These are phyloP conservation scores for Talaromyces sp. DNA, from an alignment of 2,329 filamentous ascomycete genomes.

Conservation along the genomic window DNA sequence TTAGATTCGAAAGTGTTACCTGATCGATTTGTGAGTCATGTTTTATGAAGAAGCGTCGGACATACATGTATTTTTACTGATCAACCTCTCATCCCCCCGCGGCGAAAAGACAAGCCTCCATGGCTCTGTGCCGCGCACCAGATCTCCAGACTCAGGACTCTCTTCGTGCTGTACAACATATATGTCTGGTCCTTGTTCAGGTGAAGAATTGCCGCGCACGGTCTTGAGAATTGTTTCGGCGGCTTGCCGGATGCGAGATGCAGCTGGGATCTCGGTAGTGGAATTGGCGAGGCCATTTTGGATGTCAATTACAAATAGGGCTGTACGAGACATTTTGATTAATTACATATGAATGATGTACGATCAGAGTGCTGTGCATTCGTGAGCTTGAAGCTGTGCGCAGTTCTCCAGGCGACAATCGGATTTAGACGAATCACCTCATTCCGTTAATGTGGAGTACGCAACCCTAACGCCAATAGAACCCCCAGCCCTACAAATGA, in stretches of 20 bases:
- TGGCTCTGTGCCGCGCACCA: neutral
- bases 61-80: constrained; percentile 9
- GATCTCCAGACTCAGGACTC: neutral
- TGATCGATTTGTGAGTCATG: neutral
- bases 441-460: too few relatives aligned
- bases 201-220: neutral
- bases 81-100: neutral
- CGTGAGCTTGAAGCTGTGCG: neutral
- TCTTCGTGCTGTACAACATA: constrained; percentile 10
- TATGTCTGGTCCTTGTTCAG: neutral
- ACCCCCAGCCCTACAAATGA: neutral
- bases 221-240: neutral
- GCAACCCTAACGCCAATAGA: neutral
- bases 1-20: constrained; percentile 7
- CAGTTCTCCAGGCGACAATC: too few relatives aligned
- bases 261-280: neutral
- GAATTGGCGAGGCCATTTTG: constrained; percentile 1
- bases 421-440: too few relatives aligned
- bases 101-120: constrained; percentile 6
- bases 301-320: constrained; percentile 8
- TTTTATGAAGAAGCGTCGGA: neutral
- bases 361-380: neutral
- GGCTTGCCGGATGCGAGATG: neutral
- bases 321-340: neutral
- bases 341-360: neutral